A percentile compares a stretch with the other conserved stretches of the same genome.
phyloP scores from a whole-genome alignment of 345 rosid species.

The Litchi chinensis region DNA sequence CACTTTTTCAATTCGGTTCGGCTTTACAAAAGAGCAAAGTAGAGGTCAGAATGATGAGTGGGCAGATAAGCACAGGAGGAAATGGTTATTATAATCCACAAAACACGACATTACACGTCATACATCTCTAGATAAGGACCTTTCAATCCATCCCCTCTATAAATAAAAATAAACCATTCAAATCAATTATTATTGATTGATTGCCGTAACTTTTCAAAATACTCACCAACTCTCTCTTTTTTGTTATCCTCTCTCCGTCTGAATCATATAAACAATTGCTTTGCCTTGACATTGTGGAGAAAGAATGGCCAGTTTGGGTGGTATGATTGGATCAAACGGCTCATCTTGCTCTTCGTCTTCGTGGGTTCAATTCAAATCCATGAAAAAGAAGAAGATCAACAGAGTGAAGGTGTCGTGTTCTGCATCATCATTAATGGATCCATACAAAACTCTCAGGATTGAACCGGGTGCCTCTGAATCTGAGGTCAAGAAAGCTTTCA shows the following conservation, averaged over 20 bases:
- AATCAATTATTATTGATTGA: too few species aligned
- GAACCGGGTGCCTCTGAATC: constrained; percentile 77
- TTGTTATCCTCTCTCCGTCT: not conserved
- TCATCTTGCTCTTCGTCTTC: constrained; percentile 43
- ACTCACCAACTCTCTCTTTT: not conserved
- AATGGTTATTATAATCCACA: not conserved
- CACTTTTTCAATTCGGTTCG: too few species aligned
- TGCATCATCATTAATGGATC: constrained; percentile 57
- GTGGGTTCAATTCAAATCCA: constrained; percentile 42
- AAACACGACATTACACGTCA: not conserved
- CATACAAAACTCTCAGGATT: constrained; percentile 70
- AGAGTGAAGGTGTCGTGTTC: constrained; percentile 34
- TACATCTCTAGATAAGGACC: constrained; percentile 9
- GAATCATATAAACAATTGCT: too few species aligned
- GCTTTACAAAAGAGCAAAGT: not conserved
- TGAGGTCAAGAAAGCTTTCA: constrained; percentile 87
- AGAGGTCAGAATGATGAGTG: not conserved
- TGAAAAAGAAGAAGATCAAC: constrained; percentile 39
- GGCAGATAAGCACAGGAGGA: not conserved
- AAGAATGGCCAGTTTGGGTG: constrained; percentile 17
- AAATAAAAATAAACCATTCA: not conserved
- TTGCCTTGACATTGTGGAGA: too few species aligned
- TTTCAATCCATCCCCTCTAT: not conserved
- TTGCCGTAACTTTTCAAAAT: too few species aligned
- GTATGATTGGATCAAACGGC: constrained; percentile 50